These are phyloP conservation scores for Lentinus polychrous DNA, from an alignment of 1,284 basidiomycete genomes.

Conservation along the genomic window DNA sequence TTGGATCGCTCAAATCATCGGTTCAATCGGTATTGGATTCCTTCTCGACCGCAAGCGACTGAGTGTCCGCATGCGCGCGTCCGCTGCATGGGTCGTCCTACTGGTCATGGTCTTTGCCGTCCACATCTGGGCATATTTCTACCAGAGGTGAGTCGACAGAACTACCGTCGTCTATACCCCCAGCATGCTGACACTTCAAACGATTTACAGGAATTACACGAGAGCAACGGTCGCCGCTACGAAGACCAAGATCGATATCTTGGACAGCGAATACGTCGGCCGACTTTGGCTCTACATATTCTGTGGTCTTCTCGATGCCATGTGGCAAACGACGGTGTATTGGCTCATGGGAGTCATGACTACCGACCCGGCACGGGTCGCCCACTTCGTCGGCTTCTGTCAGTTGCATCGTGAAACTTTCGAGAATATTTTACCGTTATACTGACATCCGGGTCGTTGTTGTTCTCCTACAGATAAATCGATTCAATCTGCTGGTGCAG, in stretches of 20 bases:
- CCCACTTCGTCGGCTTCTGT: conserved; percentile 42
- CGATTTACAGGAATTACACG: conserved; percentile 46
- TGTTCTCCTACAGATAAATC: conserved; percentile 29
- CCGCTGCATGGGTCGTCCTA: conserved; percentile 52
- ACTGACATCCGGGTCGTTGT: background rate
- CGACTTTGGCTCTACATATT: conserved; percentile 53
- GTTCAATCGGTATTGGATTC: conserved; percentile 56
- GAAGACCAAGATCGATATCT: conserved; percentile 44
- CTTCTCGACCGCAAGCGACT: conserved; percentile 52
- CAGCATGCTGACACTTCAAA: background rate
- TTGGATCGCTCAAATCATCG: conserved; percentile 62
- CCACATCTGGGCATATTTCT: conserved; percentile 65
- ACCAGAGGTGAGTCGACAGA: conserved; percentile 45
- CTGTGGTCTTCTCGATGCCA: conserved; percentile 44
- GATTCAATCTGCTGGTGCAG: conserved; percentile 37
- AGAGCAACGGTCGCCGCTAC: conserved; percentile 37
- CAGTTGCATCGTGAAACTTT: conserved; percentile 13
- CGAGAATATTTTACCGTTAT: background rate
- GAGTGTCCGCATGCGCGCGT: conserved; percentile 54
- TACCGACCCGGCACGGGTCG: conserved; percentile 38
- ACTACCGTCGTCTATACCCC: background rate
- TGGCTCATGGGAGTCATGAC: conserved; percentile 48
- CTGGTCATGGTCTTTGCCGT: conserved; percentile 55
- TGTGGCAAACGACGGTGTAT: conserved; percentile 57
- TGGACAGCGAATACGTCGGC: conserved; percentile 42